Percentiles rank a stretch among this genome's conserved stretches.
Conservation (phyloP, 2,329 filamentous ascomycete species). For the Aspergillus spinulosporus region DNA sequence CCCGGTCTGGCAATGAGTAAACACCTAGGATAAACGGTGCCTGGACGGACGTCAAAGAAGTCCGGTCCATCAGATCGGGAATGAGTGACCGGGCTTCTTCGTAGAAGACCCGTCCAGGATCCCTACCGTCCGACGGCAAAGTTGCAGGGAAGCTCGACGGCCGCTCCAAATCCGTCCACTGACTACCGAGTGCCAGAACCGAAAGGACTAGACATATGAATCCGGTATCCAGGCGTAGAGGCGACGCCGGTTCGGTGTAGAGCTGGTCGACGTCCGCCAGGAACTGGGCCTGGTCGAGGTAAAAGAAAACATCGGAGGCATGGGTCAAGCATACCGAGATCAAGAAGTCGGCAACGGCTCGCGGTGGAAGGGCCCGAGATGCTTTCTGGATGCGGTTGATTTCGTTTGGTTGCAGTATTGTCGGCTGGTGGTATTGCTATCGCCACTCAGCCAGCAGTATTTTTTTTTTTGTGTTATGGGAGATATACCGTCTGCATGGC, state of each 20-base stretch:
- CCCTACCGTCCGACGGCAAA: constrained; percentile 13
- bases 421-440: constrained; percentile 8
- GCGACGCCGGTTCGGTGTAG: constrained; percentile 13
- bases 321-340: constrained; percentile 23
- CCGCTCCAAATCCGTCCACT: constrained; percentile 36
- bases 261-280: constrained; percentile 20
- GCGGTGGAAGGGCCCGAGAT: constrained; percentile 20
- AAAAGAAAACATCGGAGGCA: constrained; percentile 24
- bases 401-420: constrained; percentile 9
- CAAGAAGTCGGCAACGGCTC: constrained; percentile 20
- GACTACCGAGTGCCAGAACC: constrained; percentile 34
- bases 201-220: constrained; percentile 23
- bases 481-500: constrained; percentile 19
- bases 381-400: constrained; percentile 11
- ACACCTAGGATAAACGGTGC: constrained; percentile 37
- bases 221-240: constrained; percentile 16
- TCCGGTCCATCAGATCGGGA: constrained; percentile 37
- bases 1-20: constrained; percentile 38
- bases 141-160: constrained; percentile 15
- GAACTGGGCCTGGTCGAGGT: constrained; percentile 20
- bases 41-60: constrained; percentile 31
- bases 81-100: constrained; percentile 32
- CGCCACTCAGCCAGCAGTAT: neutral
- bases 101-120: constrained; percentile 37
- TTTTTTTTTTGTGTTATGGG: too few species aligned